These are phyloP conservation scores for Lentinula sp. DNA, from an alignment of 768 basidiomycete genomes.

Conservation along the genomic window DNA sequence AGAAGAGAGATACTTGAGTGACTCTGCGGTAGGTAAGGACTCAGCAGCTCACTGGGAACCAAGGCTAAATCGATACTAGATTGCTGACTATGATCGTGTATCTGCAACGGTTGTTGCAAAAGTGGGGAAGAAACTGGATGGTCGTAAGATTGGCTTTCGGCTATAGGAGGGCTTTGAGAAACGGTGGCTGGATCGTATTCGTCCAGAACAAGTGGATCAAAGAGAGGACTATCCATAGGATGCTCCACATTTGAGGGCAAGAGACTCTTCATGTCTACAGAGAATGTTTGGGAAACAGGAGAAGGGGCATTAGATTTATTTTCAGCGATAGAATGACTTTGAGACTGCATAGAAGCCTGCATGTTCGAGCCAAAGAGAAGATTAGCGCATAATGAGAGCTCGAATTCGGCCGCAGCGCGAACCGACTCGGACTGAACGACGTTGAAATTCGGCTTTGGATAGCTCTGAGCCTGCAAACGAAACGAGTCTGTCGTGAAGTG, in stretches of 20 bases:
- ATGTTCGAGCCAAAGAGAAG: neutral
- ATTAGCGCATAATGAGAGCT: neutral
- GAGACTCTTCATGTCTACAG: conserved; percentile 7
- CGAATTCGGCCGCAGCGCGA: neutral
- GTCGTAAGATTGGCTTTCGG: neutral
- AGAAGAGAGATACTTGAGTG: conserved; percentile 1
- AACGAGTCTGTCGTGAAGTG: neutral
- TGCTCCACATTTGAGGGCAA: neutral
- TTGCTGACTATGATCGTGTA: neutral
- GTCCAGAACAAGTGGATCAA: neutral
- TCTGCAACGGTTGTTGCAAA: neutral
- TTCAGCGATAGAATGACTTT: conserved; percentile 8
- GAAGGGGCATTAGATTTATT: conserved; percentile 10
- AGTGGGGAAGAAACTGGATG: neutral
- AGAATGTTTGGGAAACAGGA: conserved; percentile 8
- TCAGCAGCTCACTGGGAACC: neutral
- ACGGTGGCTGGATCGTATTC: neutral
- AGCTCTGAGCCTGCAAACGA: neutral
- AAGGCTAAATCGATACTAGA: neutral
- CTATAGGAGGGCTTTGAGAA: neutral
- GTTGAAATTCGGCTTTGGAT: neutral
- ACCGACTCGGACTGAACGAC: neutral
- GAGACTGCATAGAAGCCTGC: neutral
- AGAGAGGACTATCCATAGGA: neutral
- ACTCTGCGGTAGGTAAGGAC: neutral